Evolutionary conservation across 208 protist species (phyloP).

Genomic region (Naegleria gruberi): DNA sequence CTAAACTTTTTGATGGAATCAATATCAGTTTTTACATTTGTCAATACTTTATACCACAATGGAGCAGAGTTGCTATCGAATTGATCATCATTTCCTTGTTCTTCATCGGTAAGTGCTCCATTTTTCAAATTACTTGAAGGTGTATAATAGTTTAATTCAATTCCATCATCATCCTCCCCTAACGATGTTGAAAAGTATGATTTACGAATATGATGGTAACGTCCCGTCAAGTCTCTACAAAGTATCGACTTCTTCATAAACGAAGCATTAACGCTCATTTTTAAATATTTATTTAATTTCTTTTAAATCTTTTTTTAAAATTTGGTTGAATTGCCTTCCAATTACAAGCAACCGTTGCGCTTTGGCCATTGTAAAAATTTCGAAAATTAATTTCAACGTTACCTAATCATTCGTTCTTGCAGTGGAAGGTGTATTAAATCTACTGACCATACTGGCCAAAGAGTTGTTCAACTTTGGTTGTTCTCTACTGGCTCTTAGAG

Average conservation of each 20-base stretch:
- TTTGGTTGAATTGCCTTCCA: too few species aligned
- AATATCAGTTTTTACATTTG: neutral
- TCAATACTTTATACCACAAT: neutral
- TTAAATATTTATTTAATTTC: too few species aligned
- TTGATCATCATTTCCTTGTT: neutral
- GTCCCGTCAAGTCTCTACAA: neutral
- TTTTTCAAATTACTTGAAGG: neutral
- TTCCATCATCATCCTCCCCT: neutral
- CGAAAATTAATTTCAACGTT: too few species aligned
- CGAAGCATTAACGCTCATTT: neutral
- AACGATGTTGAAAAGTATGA: neutral
- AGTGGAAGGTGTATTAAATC: too few species aligned
- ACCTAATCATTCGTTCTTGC: too few species aligned
- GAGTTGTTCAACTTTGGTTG: neutral
- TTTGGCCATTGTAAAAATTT: too few species aligned
- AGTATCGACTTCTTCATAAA: neutral
- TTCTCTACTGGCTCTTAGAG: neutral
- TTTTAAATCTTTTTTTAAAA: too few species aligned
- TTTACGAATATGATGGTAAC: neutral
- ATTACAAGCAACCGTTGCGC: too few species aligned
- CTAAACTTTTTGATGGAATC: neutral
- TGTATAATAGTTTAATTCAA: constrained; percentile 1
- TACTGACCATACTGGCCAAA: neutral
- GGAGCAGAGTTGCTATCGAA: neutral
- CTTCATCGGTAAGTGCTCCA: neutral